Evolutionary conservation across 805 yeast genomes (phyloP).

Genomic region (Blastobotrys peoriensis): DNA sequence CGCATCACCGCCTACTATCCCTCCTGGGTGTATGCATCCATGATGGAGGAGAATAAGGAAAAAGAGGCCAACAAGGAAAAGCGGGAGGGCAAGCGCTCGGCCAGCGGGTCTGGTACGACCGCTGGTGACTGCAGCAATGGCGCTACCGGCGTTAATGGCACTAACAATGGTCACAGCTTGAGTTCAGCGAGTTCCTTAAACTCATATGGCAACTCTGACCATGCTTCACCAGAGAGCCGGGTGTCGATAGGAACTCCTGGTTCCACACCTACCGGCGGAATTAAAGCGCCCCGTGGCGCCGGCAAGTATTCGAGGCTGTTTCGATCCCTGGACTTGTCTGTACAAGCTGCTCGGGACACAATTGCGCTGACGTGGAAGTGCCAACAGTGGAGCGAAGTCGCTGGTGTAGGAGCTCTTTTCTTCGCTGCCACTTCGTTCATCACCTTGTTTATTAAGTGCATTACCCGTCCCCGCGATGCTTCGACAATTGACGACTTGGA

Average conservation of each 20-base stretch:
- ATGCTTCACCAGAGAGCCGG: slow-evolving; percentile 1
- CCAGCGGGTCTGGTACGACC: no score
- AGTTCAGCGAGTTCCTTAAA: background rate
- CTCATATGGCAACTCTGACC: no score
- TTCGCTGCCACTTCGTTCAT: slow-evolving; percentile 14
- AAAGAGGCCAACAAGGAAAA: background rate
- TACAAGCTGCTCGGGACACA: slow-evolving; percentile 17
- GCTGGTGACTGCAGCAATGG: no score
- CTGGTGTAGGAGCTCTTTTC: slow-evolving; percentile 11
- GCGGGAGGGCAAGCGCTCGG: background rate
- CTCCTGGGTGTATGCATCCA: slow-evolving; percentile 15
- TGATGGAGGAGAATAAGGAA: slow-evolving; percentile 7
- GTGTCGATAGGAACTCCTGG: background rate
- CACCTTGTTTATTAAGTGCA: slow-evolving; percentile 18
- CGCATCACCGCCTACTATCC: slow-evolving; percentile 22
- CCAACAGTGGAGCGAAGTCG: slow-evolving; percentile 9
- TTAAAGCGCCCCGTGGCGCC: background rate
- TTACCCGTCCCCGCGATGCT: slow-evolving; percentile 15
- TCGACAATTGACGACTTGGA: slow-evolving; percentile 15
- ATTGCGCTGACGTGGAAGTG: slow-evolving; percentile 14
- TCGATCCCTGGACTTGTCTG: slow-evolving; percentile 17
- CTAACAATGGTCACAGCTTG: slow-evolving; percentile 1
- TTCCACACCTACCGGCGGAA: slow-evolving; percentile 1
- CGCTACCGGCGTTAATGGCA: no score
- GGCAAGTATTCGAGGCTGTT: slow-evolving; percentile 15